Evolutionary conservation across 352 stramenopile genomes (phyloP).

Genomic region (Globisporangium yorkense): DNA sequence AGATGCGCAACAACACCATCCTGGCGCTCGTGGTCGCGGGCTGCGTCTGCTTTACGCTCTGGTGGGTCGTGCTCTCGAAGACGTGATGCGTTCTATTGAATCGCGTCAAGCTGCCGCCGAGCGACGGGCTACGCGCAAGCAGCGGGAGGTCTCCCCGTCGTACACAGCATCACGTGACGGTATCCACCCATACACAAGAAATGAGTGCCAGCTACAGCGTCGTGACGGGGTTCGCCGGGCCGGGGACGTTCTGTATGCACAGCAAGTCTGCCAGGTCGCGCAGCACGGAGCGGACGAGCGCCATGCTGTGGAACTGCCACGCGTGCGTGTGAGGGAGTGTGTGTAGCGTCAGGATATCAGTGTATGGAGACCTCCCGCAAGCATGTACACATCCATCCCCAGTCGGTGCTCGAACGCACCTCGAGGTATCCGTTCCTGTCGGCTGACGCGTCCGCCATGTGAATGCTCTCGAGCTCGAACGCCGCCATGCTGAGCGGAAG

Average conservation of each 20-base stretch:
- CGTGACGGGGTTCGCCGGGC: conserved; percentile 26
- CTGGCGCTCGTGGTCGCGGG: conserved; percentile 93
- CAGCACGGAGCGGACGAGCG: conserved; percentile 38
- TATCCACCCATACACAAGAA: no score
- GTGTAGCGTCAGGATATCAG: no score
- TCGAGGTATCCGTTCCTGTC: conserved; percentile 35
- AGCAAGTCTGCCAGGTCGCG: conserved; percentile 43
- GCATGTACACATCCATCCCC: neutral
- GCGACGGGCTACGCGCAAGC: no score
- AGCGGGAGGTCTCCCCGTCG: no score
- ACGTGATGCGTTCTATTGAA: conserved; percentile 23
- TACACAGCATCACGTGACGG: no score
- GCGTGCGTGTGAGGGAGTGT: neutral
- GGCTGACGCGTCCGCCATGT: conserved; percentile 42
- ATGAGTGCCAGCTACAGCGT: conserved; percentile 26
- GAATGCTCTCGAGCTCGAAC: conserved; percentile 43
- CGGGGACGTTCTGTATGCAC: conserved; percentile 28
- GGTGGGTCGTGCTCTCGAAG: conserved; percentile 86
- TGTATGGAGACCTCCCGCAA: no score
- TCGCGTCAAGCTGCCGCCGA: no score
- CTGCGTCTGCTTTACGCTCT: conserved; percentile 96
- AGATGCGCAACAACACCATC: conserved; percentile 96
- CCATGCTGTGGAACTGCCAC: conserved; percentile 41
- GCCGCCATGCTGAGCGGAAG: conserved; percentile 45
- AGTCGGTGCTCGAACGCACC: conserved; percentile 14